phyloP scores from a whole-genome alignment of 2,329 filamentous ascomycete species.

The Fusarium aywerte region DNA sequence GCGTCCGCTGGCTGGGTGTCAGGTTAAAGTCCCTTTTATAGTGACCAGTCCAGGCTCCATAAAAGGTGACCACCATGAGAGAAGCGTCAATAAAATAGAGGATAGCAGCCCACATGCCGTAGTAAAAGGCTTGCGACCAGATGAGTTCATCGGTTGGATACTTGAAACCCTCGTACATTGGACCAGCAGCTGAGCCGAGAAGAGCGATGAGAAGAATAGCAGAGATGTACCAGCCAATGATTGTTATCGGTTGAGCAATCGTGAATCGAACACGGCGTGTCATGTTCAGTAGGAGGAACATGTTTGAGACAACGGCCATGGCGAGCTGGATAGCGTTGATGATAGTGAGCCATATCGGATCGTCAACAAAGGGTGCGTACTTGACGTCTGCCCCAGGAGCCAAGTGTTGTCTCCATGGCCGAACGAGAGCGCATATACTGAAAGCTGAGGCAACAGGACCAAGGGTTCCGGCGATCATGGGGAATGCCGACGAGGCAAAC shows the following conservation, averaged over 20 bases:
- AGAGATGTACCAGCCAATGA: conserved; percentile 79
- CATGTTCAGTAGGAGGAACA: conserved; percentile 89
- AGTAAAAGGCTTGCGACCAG: conserved; percentile 87
- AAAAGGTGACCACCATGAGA: conserved; percentile 81
- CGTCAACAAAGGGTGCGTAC: conserved; percentile 64
- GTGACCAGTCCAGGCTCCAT: conserved; percentile 74
- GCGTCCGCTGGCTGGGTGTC: conserved; percentile 81
- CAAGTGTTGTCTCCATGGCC: conserved; percentile 75
- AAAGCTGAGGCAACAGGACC: conserved; percentile 89
- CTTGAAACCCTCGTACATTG: conserved; percentile 53
- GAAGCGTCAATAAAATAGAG: conserved; percentile 84
- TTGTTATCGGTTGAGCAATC: conserved; percentile 84
- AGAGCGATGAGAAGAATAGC: conserved; percentile 74
- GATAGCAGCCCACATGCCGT: conserved; percentile 80
- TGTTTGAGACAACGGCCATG: conserved; percentile 80
- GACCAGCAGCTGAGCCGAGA: conserved; percentile 71
- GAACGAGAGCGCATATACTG: conserved; percentile 86
- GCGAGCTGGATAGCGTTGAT: conserved; percentile 82
- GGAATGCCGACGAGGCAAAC: conserved; percentile 73
- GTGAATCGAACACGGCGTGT: conserved; percentile 81
- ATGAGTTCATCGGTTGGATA: conserved; percentile 63
- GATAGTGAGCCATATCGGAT: conserved; percentile 78
- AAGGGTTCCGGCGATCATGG: conserved; percentile 83
- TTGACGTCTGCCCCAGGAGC: conserved; percentile 59
- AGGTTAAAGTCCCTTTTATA: conserved; percentile 84